Base-by-base conservation (phyloP, 2,329 filamentous ascomycete genomes). In the Neopestalotiopsis sp. region DNA sequence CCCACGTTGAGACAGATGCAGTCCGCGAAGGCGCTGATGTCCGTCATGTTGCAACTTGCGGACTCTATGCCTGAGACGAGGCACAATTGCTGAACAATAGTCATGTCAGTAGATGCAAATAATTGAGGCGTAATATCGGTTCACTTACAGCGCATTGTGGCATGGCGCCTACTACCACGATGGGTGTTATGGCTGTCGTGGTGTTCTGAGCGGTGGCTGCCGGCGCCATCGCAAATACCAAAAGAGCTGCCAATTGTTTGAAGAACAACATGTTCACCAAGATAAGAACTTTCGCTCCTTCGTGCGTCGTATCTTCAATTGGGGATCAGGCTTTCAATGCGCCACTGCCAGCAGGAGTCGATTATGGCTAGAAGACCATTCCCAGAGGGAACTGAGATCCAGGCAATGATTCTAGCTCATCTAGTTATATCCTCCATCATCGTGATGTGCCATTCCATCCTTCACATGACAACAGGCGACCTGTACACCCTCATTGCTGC, bases 141-240 rank as follows among this genome's bases (percentile, higher is more conserved):
- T 14, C 14, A 62, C 59, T 62, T 38, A 62, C 59, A 38, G 59
- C 59, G 17, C 59, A 62, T 42, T 62, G 24, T 12, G 59, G 59
- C 34, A 62, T 62, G 14, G 59, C 30, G 10, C 34, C 59, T 5
- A 62, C 17, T 2, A 62, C 57, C 57, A 59, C 30, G 12, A 59
- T 30, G 14, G 57, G 57, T 24, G 57, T 59, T 24, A 59, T 59
- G 7, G 45, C 5, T n/a, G 57, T 59, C 24, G 24, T 59, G 9
- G 57, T 12, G 30, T 59, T 59, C 28, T 59, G 57, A 34, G 57
- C 3, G 24, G 5, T 14, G 24, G 17, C 57, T 34, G 14, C 57
- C 57, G 13, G 57, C 2, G 13, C 17, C 20, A 59, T 34, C 12
- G 57, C 57, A 14, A 59, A 28, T 6, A 59, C 14, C 13, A 28